These are phyloP conservation scores for Bolboschoenus planiculmis DNA, from an alignment of 176 grass and related monocot genomes.

Conservation along the genomic window DNA sequence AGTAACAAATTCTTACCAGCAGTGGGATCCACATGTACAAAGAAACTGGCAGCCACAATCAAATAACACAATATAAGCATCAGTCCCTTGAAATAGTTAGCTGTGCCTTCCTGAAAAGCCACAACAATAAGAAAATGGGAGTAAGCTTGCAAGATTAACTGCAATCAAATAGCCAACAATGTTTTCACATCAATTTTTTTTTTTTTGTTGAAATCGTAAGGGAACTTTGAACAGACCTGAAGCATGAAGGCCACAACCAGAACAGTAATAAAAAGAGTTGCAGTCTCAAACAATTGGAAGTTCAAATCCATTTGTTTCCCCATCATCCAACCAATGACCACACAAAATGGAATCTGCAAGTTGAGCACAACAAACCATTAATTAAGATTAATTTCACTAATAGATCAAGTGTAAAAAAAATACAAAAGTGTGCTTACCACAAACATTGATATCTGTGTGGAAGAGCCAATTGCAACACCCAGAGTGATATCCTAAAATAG, in stretches of 20 bases:
- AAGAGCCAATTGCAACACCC: slow-evolving; percentile 96
- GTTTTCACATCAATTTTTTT: not conserved
- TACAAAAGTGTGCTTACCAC: slow-evolving; percentile 53
- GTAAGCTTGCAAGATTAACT: not conserved
- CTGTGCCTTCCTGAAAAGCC: slow-evolving; percentile 66
- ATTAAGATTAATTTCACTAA: not conserved
- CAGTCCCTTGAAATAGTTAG: slow-evolving; percentile 88
- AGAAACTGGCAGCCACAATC: slow-evolving; percentile 83
- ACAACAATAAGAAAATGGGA: slow-evolving; percentile 1
- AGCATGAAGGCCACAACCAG: slow-evolving; percentile 96
- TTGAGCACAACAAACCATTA: slow-evolving; percentile 8
- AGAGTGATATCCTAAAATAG: slow-evolving; percentile 76
- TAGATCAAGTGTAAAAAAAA: not conserved
- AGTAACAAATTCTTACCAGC: slow-evolving; percentile 38
- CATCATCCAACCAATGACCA: slow-evolving; percentile 99
- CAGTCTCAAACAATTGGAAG: slow-evolving; percentile 94
- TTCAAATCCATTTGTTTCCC: slow-evolving; percentile 97
- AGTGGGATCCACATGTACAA: slow-evolving; percentile 74
- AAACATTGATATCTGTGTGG: slow-evolving; percentile 99
- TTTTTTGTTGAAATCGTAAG: not conserved
- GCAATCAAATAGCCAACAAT: not conserved
- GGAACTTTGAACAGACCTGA: slow-evolving; percentile 44
- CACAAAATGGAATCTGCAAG: slow-evolving; percentile 88
- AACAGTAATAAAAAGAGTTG: slow-evolving; percentile 89
- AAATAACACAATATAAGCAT: slow-evolving; percentile 90